Evolutionary conservation across 2,329 filamentous ascomycete genomes (phyloP), one percentile per base, ranked within the genome.

Genomic region (Aspergillus hiratsukae): DNA sequence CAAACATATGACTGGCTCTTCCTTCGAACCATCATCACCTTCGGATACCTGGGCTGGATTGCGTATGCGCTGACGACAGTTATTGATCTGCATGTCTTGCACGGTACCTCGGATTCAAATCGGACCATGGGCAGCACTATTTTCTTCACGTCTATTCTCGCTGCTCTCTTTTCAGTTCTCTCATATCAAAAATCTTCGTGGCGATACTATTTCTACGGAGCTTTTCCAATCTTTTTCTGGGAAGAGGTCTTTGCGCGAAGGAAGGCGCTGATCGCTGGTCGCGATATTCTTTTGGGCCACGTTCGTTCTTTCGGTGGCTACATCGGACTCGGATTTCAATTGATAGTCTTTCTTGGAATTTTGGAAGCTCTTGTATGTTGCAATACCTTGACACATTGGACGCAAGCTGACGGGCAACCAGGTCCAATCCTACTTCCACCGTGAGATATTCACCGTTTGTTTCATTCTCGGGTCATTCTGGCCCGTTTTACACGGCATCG

Each of bases 1-100:
- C 94, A 99, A 74, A 99, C 92, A 0, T 99, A 99, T 67, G 94
- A 99, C 76, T 99, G 94, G 94, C 81, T 99, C 2, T 99, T 99
- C 75, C 78, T 99, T 37, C 83, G 94, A 58, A 88, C 90, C 1
- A 80, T 99, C 51, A 88, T 99, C 58, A 97, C 94, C 1, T 71
- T 89, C 11, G 94, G 94, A 19, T 99, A 97, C 68, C 77, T 97
- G 7, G 94, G 94, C 21, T 99, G 93, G 93, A 95, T 97, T 69
- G 88, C 89, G 1, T 99, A 92, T 73, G 91, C 92, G 1, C 78
- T 96, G 51, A 94, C 91, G 0, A 95, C 88, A 0, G 91, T 97
- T 49, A 81, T 97, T 59, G 89, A 96, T 69, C 78, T 92, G 52
- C 91, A 96, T 73, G 90, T 99, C 51, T 78, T 97, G 27, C 86